Percentiles rank a stretch among this genome's conserved stretches.
Evolutionary conservation across 352 stramenopile genomes (phyloP).

Genomic region (Phytophthora ramorum): DNA sequence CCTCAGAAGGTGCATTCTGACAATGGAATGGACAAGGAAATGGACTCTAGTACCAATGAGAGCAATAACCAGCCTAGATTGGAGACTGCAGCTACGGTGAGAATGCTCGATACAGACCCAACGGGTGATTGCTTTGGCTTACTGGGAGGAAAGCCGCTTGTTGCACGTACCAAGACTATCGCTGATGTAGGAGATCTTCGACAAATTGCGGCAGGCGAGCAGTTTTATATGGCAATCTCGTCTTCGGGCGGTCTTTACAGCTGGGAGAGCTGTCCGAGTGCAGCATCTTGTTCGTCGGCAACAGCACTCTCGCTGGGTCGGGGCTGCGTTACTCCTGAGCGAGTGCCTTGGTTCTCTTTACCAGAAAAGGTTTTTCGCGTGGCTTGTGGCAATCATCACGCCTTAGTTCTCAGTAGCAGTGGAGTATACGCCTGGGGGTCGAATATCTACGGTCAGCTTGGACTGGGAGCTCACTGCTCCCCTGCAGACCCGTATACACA

Average conservation of each 20-base stretch:
- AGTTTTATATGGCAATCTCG: constrained; percentile 46
- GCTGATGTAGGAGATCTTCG: constrained; percentile 44
- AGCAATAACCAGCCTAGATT: background rate
- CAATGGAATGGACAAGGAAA: background rate
- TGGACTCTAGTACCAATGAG: background rate
- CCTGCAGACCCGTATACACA: constrained; percentile 24
- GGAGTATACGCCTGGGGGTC: constrained; percentile 66
- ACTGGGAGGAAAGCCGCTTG: constrained; percentile 46
- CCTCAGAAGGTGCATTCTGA: background rate
- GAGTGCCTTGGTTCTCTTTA: constrained; percentile 27
- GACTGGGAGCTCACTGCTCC: constrained; percentile 36
- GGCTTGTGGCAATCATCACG: constrained; percentile 55
- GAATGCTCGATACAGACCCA: constrained; percentile 34
- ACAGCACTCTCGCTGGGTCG: constrained; percentile 20
- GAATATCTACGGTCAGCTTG: constrained; percentile 76
- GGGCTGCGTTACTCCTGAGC: constrained; percentile 20
- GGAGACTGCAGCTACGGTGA: background rate
- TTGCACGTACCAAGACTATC: constrained; percentile 55
- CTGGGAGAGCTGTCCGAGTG: constrained; percentile 34
- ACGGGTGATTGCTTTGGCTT: constrained; percentile 64
- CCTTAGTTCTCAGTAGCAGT: constrained; percentile 37
- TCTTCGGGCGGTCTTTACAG: constrained; percentile 44
- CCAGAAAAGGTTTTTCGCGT: constrained; percentile 43
- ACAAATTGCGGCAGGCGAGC: constrained; percentile 44
- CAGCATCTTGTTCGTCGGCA: constrained; percentile 5